Base-by-base conservation (phyloP, 2,329 filamentous ascomycete genomes). In the Metarhizium anisopliae region DNA sequence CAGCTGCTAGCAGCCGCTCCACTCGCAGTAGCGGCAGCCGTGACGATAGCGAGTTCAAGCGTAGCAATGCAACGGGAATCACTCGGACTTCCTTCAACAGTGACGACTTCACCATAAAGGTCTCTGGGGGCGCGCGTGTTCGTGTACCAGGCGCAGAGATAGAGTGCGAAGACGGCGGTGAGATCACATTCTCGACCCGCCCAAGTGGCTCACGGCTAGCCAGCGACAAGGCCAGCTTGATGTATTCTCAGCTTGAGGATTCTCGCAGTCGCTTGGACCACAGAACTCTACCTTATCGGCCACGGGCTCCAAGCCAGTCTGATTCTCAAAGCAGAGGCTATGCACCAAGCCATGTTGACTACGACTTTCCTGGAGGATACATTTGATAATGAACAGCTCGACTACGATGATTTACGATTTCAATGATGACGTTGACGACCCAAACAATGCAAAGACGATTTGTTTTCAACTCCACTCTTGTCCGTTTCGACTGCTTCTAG, bases 41-140 rank as follows among this genome's bases (percentile, higher is more conserved):
- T 47, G 83, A 85, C 61, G 82, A 85, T 56, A 85, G 82, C 67
- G 83, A 85, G 55, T 84, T 79, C 67, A 77, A 77, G 60, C 79
- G 80, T 59, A 85, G 82, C 54, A 80, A 80, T 32, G 83, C 82
- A 0, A 85, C 83, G 13, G 77, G 80, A 45, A 81, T 83, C 10
- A 86, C 82, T 4, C 73, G 79, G 38, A 81, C 78, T 7, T 72
- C 68, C 4, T 68, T 68, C 3, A 78, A 74, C 56, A 75, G 59
- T 55, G 81, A 85, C 42, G 81, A 84, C 58, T 73, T 84, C 56
- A 85, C 81, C 16, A 84, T 86, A 66, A 81, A 81, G 60, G 74
- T 86, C 50, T 78, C 75, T 29, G 80, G 80, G 13, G 73, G 73
- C 36, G 77, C 80, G n/a, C 72, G 77, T 25, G 76, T 86, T 55